Evolutionary conservation across 768 basidiomycete genomes (phyloP).

Genomic region (Mycena capillaripes): DNA sequence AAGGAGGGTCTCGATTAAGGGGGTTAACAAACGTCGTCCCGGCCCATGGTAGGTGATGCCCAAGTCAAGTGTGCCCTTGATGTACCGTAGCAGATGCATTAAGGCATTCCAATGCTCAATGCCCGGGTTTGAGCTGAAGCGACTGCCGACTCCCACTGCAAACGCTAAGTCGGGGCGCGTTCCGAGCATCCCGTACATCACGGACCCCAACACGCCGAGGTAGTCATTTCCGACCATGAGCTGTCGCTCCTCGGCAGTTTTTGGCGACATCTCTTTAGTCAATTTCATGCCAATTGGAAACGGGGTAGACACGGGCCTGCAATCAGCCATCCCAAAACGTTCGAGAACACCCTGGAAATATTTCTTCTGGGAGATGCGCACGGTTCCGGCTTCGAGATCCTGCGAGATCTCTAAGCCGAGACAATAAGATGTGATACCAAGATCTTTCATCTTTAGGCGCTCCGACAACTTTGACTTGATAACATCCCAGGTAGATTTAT

Average conservation of each 20-base stretch:
- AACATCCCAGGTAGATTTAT: not conserved
- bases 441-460: conserved; percentile 9
- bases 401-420: not conserved
- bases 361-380: conserved; percentile 1
- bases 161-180: no score
- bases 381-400: not conserved
- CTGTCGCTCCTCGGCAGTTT: not conserved
- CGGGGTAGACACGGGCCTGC: not conserved
- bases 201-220: not conserved
- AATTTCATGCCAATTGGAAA: conserved; percentile 1
- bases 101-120: no score
- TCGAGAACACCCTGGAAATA: not conserved
- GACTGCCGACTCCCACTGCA: no score
- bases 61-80: no score
- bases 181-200: not conserved
- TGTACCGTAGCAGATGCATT: no score
- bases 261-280: not conserved
- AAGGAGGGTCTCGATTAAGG: no score
- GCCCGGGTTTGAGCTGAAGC: no score
- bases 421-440: not conserved
- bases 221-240: conserved; percentile 5
- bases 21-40: no score
- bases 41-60: no score
- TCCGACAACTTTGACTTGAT: not conserved
- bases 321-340: not conserved